Percentiles rank a stretch among this genome's conserved stretches.
Evolutionary conservation across 768 basidiomycete species (phyloP).

Genomic region (Pleurotus citrinopileatus): DNA sequence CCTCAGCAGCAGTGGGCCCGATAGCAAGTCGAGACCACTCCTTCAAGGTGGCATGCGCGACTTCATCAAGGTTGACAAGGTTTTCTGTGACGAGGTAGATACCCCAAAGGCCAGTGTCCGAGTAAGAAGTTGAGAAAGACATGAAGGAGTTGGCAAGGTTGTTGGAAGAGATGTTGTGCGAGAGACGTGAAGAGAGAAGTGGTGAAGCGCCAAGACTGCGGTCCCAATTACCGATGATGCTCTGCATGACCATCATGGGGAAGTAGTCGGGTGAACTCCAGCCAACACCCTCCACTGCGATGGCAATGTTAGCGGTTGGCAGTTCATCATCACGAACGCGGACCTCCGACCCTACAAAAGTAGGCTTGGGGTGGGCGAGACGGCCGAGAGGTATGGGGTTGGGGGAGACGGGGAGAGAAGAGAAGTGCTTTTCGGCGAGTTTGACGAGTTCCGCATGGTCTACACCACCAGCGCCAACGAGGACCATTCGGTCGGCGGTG

Average conservation of each 20-base stretch:
- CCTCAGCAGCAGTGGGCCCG: constrained; percentile 78
- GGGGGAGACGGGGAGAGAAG: constrained; percentile 79
- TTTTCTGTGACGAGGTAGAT: constrained; percentile 98
- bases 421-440: constrained; percentile 93
- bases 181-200: constrained; percentile 86
- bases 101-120: constrained; percentile 98
- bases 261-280: constrained; percentile 99
- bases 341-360: constrained; percentile 93
- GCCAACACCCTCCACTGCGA: constrained; percentile 96
- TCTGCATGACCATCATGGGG: constrained; percentile 98
- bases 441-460: constrained; percentile 90
- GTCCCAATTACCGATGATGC: constrained; percentile 99
- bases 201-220: constrained; percentile 89
- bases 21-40: constrained; percentile 97
- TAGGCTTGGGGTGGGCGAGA: constrained; percentile 69
- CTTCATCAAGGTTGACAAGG: constrained; percentile 88
- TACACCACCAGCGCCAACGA: constrained; percentile 95
- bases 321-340: constrained; percentile 91
- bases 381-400: constrained; percentile 89
- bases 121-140: constrained; percentile 98
- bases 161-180: constrained; percentile 86
- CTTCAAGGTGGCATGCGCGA: constrained; percentile 89
- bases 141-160: constrained; percentile 99
- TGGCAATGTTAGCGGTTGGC: constrained; percentile 88
- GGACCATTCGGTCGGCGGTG: constrained; percentile 97